Percentiles rank a stretch among this genome's conserved stretches.
Evolutionary conservation across 768 basidiomycete genomes (phyloP).

Genomic region (Tricholoma flavovirens): DNA sequence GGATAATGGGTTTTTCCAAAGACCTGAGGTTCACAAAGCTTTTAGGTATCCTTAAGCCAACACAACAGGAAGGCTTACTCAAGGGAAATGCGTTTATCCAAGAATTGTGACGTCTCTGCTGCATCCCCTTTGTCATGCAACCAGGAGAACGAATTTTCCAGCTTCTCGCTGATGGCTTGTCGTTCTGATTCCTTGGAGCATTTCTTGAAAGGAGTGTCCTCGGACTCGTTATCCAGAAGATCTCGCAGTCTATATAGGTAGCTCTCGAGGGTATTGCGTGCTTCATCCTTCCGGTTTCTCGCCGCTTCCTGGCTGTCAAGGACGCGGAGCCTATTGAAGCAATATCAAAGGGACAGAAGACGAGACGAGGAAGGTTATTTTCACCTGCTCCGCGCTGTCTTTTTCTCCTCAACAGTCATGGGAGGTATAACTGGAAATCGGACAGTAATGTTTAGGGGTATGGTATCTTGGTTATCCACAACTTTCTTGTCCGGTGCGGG

Average conservation of each 20-base stretch:
- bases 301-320: slow-evolving; percentile 73
- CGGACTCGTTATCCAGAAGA: slow-evolving; percentile 61
- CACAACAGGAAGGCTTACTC: slow-evolving; percentile 46
- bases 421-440: slow-evolving; percentile 65
- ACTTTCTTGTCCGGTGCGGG: slow-evolving; percentile 34
- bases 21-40: slow-evolving; percentile 35
- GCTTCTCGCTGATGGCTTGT: slow-evolving; percentile 52
- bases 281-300: slow-evolving; percentile 80
- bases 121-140: slow-evolving; percentile 77
- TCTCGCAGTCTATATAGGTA: slow-evolving; percentile 92
- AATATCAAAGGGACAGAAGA: neutral
- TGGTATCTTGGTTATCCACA: slow-evolving; percentile 51
- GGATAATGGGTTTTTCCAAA: slow-evolving; percentile 75
- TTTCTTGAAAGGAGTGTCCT: slow-evolving; percentile 73
- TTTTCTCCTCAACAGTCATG: slow-evolving; percentile 75
- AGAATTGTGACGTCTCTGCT: slow-evolving; percentile 71
- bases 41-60: slow-evolving; percentile 1
- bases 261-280: slow-evolving; percentile 83
- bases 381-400: slow-evolving; percentile 65
- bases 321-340: slow-evolving; percentile 56
- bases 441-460: slow-evolving; percentile 58
- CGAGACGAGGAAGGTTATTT: slow-evolving; percentile 15
- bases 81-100: slow-evolving; percentile 69
- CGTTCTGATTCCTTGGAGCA: slow-evolving; percentile 77
- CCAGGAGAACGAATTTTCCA: slow-evolving; percentile 79